These are phyloP conservation scores for Pichia sporocuriosa DNA, from an alignment of 805 yeast species.

Conservation along the genomic window DNA sequence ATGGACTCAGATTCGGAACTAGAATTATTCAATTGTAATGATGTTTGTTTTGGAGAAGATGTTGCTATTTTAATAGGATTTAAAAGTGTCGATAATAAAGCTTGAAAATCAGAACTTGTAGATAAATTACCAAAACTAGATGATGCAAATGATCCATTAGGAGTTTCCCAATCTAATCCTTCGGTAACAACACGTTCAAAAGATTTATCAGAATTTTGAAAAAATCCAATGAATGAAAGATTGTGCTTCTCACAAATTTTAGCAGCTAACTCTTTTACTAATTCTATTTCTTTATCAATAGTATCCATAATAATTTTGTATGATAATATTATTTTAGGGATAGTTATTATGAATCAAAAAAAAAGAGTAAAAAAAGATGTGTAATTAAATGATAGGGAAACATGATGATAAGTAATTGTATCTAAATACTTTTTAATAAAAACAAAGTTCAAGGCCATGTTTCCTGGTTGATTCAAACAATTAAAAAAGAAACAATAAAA, in stretches of 20 bases:
- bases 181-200: conserved; percentile 7
- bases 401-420: too few relatives aligned
- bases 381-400: too few relatives aligned
- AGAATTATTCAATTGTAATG: too few relatives aligned
- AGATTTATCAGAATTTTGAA: conserved; percentile 3
- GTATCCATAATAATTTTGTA: neutral
- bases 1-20: too few relatives aligned
- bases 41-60: conserved; percentile 5
- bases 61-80: conserved; percentile 5
- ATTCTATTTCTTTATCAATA: conserved; percentile 2
- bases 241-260: conserved; percentile 10
- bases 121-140: conserved; percentile 4
- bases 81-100: conserved; percentile 1
- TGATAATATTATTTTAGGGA: too few relatives aligned
- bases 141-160: conserved; percentile 4
- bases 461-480: neutral
- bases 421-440: neutral
- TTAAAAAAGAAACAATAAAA: neutral
- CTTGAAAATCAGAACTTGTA: conserved; percentile 6
- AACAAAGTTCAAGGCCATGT: neutral
- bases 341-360: neutral
- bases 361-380: neutral
- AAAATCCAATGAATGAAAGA: conserved; percentile 11
- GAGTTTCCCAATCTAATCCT: conserved; percentile 2
- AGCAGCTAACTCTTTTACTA: neutral